Conservation (phyloP, 768 basidiomycete genomes). For the Tulasnella sp. region DNA sequence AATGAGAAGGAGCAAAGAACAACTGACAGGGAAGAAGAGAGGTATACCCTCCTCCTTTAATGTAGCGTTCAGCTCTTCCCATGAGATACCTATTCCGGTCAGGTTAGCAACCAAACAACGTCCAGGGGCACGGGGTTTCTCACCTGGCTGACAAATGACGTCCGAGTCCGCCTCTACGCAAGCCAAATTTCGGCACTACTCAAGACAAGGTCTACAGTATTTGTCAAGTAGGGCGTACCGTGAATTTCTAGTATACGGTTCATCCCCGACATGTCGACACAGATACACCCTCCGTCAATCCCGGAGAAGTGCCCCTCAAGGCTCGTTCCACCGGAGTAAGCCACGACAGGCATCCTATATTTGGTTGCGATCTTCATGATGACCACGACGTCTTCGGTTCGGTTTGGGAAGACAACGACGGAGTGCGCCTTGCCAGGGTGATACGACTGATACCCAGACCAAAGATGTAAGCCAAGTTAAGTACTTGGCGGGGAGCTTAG, state of each 20-base stretch:
- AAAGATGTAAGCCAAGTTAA: background rate
- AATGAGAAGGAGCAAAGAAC: background rate
- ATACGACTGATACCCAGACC: slow-evolving; percentile 52
- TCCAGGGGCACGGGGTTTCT: slow-evolving; percentile 26
- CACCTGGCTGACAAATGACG: slow-evolving; percentile 64
- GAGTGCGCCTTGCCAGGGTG: slow-evolving; percentile 23
- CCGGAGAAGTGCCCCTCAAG: slow-evolving; percentile 81
- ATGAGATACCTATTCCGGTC: slow-evolving; percentile 24
- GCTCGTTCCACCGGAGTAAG: slow-evolving; percentile 78
- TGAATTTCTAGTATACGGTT: slow-evolving; percentile 51
- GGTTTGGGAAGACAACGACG: slow-evolving; percentile 46
- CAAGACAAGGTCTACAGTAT: background rate
- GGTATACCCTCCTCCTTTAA: slow-evolving; percentile 57
- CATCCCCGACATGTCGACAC: slow-evolving; percentile 58
- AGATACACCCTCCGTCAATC: slow-evolving; percentile 41
- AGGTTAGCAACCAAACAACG: too few species aligned
- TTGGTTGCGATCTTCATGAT: slow-evolving; percentile 67
- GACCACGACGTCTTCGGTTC: slow-evolving; percentile 73
- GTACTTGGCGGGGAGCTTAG: background rate
- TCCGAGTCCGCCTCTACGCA: slow-evolving; percentile 59
- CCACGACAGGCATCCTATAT: slow-evolving; percentile 63
- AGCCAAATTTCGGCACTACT: too few species aligned
- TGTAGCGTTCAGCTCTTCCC: slow-evolving; percentile 66
- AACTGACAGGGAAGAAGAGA: slow-evolving; percentile 73
- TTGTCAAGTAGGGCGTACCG: slow-evolving; percentile 31